A percentile compares a stretch with the other conserved stretches of the same genome.
These are phyloP conservation scores for Kuraishia hungarica DNA, from an alignment of 805 yeast species.

Conservation along the genomic window DNA sequence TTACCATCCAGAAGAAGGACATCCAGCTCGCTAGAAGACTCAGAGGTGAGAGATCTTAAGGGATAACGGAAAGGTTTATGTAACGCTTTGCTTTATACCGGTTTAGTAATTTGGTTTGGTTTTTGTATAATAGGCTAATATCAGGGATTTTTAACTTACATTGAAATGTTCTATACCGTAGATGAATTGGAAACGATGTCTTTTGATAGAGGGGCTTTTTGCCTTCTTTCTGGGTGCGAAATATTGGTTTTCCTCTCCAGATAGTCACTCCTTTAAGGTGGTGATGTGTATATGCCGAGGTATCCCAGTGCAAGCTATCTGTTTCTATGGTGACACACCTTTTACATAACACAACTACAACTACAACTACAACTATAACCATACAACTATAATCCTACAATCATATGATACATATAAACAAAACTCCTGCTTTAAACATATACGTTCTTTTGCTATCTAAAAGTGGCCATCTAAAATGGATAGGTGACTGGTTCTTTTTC, in stretches of 20 bases:
- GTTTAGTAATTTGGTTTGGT: neutral
- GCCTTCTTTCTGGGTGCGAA: no score
- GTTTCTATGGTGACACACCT: no score
- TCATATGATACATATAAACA: neutral
- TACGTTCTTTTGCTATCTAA: neutral
- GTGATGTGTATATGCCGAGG: no score
- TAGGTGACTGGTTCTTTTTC: conserved; percentile 32
- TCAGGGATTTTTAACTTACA: neutral
- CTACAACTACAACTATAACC: no score
- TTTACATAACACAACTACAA: no score
- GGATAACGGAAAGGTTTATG: neutral
- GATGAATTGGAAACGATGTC: no score
- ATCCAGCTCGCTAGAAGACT: conserved; percentile 96
- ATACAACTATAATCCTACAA: neutral
- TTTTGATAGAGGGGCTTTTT: no score
- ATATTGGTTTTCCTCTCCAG: no score
- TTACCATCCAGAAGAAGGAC: conserved; percentile 97
- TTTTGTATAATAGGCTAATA: neutral
- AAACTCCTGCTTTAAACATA: neutral
- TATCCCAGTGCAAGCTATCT: no score
- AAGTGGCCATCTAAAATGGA: conserved; percentile 27
- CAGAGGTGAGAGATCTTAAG: conserved; percentile 89
- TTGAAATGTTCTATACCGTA: no score
- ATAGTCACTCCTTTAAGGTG: no score
- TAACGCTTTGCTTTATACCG: neutral